Percentiles rank a stretch among this genome's conserved stretches.
These are phyloP conservation scores for Apophysomyces ossiformis DNA, from an alignment of 371 early-diverging fungal species.

Conservation along the genomic window DNA sequence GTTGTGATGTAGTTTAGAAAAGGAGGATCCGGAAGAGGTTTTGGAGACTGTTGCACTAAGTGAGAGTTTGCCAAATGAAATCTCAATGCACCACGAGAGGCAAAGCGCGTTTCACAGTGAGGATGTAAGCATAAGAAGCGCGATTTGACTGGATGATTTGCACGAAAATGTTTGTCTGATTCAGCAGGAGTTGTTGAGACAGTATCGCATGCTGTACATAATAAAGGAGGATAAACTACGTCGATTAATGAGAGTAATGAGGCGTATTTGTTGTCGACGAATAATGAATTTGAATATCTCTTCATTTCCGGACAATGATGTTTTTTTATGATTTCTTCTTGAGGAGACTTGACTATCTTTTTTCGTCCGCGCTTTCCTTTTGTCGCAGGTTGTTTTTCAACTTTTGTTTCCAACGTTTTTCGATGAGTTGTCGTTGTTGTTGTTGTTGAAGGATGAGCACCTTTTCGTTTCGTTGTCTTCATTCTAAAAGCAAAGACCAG, in stretches of 20 bases:
- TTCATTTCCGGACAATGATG: conserved; percentile 3
- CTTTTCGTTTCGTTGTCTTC: not conserved
- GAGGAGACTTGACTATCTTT: not conserved
- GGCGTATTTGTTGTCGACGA: conserved; percentile 26
- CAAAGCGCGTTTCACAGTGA: conserved; percentile 23
- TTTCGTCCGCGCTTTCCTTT: conserved; percentile 5
- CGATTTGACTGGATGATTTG: conserved; percentile 11
- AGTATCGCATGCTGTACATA: conserved; percentile 23
- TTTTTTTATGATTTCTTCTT: not conserved
- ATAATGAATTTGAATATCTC: conserved; percentile 20
- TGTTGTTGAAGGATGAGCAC: not conserved
- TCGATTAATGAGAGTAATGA: conserved; percentile 25
- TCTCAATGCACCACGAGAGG: conserved; percentile 22
- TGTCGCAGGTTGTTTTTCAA: not conserved
- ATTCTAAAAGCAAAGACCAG: not conserved
- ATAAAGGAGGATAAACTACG: conserved; percentile 25
- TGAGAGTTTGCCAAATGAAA: conserved; percentile 28
- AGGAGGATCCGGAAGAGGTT: conserved; percentile 11
- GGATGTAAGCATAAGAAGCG: conserved; percentile 27
- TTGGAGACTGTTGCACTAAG: conserved; percentile 20
- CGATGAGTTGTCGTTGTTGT: not conserved
- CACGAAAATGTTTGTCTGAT: conserved; percentile 17
- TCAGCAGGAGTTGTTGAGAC: conserved; percentile 10
- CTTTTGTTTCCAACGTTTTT: not conserved
- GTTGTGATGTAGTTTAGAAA: conserved; percentile 10